These are phyloP conservation scores for Diaporthe batatas DNA, from an alignment of 2,329 filamentous ascomycete species.

Conservation along the genomic window DNA sequence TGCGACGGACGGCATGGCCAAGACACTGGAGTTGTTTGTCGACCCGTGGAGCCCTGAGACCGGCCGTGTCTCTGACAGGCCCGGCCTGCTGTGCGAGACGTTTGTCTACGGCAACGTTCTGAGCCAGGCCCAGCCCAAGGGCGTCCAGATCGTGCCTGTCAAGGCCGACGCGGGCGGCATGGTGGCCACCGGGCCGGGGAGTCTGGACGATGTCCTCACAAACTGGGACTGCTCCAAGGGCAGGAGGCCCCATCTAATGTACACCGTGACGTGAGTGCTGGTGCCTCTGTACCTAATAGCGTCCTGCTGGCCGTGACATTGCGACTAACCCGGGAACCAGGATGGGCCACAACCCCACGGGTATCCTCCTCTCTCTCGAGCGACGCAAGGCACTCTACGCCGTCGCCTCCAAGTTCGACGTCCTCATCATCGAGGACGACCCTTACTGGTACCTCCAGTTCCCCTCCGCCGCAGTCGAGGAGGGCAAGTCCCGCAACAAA, in stretches of 20 bases:
- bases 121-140: slow-evolving; percentile 74
- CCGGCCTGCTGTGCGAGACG: slow-evolving; percentile 83
- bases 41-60: slow-evolving; percentile 80
- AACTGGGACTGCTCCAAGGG: slow-evolving; percentile 85
- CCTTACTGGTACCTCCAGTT: slow-evolving; percentile 97
- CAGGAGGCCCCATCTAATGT: slow-evolving; percentile 84
- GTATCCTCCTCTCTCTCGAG: slow-evolving; percentile 78
- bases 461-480: slow-evolving; percentile 72
- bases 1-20: slow-evolving; percentile 86
- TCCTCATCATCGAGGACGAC: slow-evolving; percentile 93
- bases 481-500: slow-evolving; percentile 62
- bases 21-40: slow-evolving; percentile 80
- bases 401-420: slow-evolving; percentile 85
- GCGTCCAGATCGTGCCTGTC: slow-evolving; percentile 80
- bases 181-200: slow-evolving; percentile 78
- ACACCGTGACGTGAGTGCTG: slow-evolving; percentile 83
- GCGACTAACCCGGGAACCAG: slow-evolving; percentile 16
- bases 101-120: slow-evolving; percentile 86
- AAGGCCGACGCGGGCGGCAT: slow-evolving; percentile 85
- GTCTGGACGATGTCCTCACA: slow-evolving; percentile 81
- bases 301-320: background rate
- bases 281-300: background rate
- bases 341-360: slow-evolving; percentile 90
- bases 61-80: slow-evolving; percentile 76
- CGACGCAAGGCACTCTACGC: slow-evolving; percentile 84